Percentiles rank a stretch among this genome's conserved stretches.
Evolutionary conservation across 169 alveolate species (phyloP).

Genomic region (Miamiensis avidus): DNA sequence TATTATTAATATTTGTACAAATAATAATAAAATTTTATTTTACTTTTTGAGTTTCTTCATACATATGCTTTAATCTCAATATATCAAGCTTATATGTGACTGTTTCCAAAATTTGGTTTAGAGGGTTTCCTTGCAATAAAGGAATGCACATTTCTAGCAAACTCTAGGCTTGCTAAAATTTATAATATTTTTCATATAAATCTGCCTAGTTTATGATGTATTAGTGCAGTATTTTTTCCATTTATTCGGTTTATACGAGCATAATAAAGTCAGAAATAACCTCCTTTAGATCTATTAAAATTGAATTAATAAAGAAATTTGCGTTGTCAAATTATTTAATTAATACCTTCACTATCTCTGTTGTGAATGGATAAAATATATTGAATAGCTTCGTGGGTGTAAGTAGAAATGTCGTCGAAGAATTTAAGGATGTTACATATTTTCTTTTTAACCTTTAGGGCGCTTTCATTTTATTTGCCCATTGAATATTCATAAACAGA

Average conservation of each 20-base stretch:
- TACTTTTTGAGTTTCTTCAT: not conserved
- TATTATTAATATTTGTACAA: too few species aligned
- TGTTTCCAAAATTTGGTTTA: not conserved
- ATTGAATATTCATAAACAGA: too few species aligned
- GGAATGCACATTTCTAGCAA: not conserved
- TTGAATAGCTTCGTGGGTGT: not conserved
- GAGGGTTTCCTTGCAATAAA: not conserved
- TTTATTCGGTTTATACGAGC: not conserved
- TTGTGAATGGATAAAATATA: too few species aligned
- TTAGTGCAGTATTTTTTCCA: not conserved
- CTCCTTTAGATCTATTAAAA: not conserved
- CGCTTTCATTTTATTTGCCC: not conserved
- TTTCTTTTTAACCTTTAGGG: not conserved
- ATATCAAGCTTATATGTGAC: not conserved
- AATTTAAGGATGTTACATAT: not conserved
- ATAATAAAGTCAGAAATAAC: not conserved
- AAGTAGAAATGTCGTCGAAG: not conserved
- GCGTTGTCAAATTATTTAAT: too few species aligned
- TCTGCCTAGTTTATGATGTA: not conserved
- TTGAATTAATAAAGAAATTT: too few species aligned
- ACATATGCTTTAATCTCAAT: not conserved
- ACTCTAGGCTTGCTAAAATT: not conserved
- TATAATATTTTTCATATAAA: not conserved
- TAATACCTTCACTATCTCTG: not conserved
- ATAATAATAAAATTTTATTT: too few species aligned